phyloP scores from a whole-genome alignment of 2,329 filamentous ascomycete genomes.

The Penicillium italicum region DNA sequence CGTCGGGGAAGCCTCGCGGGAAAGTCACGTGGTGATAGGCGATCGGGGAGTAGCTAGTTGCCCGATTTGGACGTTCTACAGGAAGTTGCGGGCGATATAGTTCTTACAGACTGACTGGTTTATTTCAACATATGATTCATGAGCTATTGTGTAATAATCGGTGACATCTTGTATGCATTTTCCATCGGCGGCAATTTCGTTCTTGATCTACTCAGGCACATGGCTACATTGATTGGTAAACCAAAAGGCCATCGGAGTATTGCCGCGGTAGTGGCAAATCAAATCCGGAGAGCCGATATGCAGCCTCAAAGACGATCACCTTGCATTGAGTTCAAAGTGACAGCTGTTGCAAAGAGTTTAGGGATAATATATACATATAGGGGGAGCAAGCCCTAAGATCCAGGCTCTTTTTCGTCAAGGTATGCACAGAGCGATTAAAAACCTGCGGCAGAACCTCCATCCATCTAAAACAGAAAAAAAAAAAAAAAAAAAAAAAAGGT shows the following conservation, averaged over 20 bases:
- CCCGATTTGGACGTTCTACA: constrained; percentile 5
- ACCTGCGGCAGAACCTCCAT: not conserved
- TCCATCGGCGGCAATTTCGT: not conserved
- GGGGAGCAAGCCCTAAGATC: not conserved
- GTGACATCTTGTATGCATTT: accelerated
- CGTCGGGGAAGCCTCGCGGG: constrained; percentile 27
- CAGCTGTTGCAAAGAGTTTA: not conserved
- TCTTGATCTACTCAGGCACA: not conserved
- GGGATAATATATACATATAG: not conserved
- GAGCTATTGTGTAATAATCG: not conserved
- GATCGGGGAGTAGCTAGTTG: constrained; percentile 18
- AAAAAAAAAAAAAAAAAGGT: not conserved
- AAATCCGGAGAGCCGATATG: not conserved
- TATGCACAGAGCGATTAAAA: not conserved
- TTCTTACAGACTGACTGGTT: not conserved
- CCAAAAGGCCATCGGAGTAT: not conserved
- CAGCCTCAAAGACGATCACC: not conserved
- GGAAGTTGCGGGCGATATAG: not conserved
- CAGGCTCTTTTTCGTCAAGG: not conserved
- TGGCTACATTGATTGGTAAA: not conserved
- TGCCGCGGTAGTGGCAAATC: not conserved
- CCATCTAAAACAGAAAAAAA: not conserved
- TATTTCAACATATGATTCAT: not conserved
- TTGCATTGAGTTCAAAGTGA: not conserved
- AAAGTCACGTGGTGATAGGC: constrained; percentile 42